Conservation (phyloP, 495 filamentous ascomycete genomes). For the Tuber brumale region DNA sequence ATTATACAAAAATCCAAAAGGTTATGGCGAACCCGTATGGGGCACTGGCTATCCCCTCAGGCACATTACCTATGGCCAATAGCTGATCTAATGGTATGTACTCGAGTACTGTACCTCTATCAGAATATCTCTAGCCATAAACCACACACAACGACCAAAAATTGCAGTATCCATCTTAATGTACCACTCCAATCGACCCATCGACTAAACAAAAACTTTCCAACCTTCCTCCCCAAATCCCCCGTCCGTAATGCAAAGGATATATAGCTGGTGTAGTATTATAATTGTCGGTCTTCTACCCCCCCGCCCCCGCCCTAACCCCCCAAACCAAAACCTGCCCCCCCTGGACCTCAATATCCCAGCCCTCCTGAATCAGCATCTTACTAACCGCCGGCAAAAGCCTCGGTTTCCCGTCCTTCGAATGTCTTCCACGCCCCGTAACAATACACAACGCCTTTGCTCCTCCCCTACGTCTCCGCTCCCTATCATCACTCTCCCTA, state of each 20-base stretch:
- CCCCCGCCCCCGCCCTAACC: conserved; percentile 6
- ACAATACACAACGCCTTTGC: conserved; percentile 53
- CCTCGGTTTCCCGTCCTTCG: conserved; percentile 63
- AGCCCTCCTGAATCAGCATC: conserved; percentile 69
- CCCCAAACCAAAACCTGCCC: conserved; percentile 57
- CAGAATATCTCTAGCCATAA: not conserved
- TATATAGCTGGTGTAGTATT: not conserved
- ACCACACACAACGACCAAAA: not conserved
- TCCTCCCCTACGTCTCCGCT: conserved; percentile 48
- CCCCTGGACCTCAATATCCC: conserved; percentile 65
- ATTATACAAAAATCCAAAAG: not conserved
- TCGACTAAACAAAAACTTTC: not conserved
- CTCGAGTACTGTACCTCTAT: not conserved
- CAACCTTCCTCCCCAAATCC: not conserved
- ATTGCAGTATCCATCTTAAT: not conserved
- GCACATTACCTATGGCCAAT: not conserved
- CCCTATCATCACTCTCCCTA: conserved; percentile 51
- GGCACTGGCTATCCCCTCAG: not conserved
- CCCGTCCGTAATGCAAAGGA: not conserved
- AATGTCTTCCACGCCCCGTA: conserved; percentile 74
- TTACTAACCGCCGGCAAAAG: conserved; percentile 74
- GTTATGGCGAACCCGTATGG: not conserved
- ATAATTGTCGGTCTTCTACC: not conserved
- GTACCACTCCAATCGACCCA: not conserved
- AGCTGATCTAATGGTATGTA: not conserved